A percentile compares a stretch with the other conserved stretches of the same genome.
Evolutionary conservation across 371 early-diverging fungal species (phyloP).

Genomic region (Ecytonucleospora hepatopenaei): DNA sequence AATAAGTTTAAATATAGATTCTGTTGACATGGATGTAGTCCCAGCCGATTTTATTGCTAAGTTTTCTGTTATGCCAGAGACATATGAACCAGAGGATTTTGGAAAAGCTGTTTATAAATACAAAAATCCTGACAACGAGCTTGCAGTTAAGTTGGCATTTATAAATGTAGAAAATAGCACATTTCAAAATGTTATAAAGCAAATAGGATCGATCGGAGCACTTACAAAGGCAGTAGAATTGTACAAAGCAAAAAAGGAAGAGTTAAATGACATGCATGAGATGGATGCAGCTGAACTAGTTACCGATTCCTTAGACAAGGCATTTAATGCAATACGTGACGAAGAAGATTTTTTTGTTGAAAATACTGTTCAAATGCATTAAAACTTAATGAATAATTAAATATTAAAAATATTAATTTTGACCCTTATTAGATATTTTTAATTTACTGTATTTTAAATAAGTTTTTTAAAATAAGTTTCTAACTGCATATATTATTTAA

Average conservation of each 20-base stretch:
- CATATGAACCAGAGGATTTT: conserved; percentile 58
- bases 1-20: conserved; percentile 60
- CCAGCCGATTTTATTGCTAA: conserved; percentile 59
- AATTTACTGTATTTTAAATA: too few species aligned
- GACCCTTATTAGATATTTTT: too few species aligned
- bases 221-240: conserved; percentile 63
- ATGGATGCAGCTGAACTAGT: conserved; percentile 30
- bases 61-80: conserved; percentile 62
- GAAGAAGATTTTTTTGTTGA: too few species aligned
- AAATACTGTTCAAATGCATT: too few species aligned
- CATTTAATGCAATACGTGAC: background rate
- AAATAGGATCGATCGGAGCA: conserved; percentile 58
- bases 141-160: conserved; percentile 64
- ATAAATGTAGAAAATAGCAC: conserved; percentile 58
- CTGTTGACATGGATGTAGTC: conserved; percentile 56
- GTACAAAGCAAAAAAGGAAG: conserved; percentile 59
- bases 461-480: too few species aligned
- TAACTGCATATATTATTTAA: too few species aligned
- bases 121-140: conserved; percentile 62
- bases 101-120: conserved; percentile 59
- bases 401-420: too few species aligned
- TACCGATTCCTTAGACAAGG: conserved; percentile 13
- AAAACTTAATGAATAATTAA: too few species aligned
- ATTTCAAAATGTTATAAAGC: conserved; percentile 60
- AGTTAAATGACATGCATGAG: conserved; percentile 24